These are phyloP conservation scores for Paxillus ammoniavirescens DNA, from an alignment of 768 basidiomycete genomes.

Conservation along the genomic window DNA sequence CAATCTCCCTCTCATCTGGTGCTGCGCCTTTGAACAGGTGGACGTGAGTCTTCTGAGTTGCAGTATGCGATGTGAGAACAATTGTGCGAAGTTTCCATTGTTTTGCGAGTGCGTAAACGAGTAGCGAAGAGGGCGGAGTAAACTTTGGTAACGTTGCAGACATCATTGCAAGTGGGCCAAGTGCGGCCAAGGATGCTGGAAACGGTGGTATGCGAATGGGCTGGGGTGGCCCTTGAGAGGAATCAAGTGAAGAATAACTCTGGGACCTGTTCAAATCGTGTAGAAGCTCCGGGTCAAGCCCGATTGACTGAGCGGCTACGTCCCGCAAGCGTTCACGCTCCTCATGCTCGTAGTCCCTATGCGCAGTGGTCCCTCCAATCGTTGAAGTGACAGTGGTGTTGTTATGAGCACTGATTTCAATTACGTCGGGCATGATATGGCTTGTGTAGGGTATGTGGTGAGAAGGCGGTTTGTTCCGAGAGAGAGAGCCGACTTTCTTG, in stretches of 20 bases:
- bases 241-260: constrained; percentile 12
- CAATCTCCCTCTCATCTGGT: constrained; percentile 65
- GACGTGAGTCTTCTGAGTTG: constrained; percentile 47
- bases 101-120: constrained; percentile 70
- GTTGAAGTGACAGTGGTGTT: constrained; percentile 16
- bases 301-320: constrained; percentile 74
- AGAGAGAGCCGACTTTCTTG: constrained; percentile 39
- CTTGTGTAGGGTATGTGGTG: constrained; percentile 28
- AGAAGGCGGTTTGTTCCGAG: constrained; percentile 38
- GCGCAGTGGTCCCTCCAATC: constrained; percentile 21
- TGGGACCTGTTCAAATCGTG: constrained; percentile 32
- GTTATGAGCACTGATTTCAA: constrained; percentile 61
- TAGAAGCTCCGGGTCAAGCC: constrained; percentile 55
- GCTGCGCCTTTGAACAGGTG: constrained; percentile 70
- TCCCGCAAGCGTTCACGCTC: constrained; percentile 75
- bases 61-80: constrained; percentile 48
- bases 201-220: constrained; percentile 46
- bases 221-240: constrained; percentile 13
- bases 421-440: constrained; percentile 62
- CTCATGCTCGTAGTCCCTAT: constrained; percentile 57
- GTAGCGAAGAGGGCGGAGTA: constrained; percentile 63
- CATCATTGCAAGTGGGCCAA: constrained; percentile 52
- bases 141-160: constrained; percentile 63
- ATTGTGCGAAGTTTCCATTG: constrained; percentile 70
- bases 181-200: constrained; percentile 53